Percentiles rank a stretch among this genome's conserved stretches.
Conservation (phyloP, 495 filamentous ascomycete species). For the Gamarada debralockiae region DNA sequence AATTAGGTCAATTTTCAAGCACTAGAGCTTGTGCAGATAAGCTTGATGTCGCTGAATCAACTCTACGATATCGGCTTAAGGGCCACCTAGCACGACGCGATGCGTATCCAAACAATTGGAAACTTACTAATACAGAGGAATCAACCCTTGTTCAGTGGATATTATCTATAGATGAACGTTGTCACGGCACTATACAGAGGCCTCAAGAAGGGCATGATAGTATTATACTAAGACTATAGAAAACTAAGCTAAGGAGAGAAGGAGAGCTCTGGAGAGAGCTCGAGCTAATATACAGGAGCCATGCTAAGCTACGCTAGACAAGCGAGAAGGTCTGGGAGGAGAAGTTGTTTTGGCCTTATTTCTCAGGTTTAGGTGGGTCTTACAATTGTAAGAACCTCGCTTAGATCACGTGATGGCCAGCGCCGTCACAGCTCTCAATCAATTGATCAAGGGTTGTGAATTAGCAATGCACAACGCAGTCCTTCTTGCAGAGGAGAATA, state of each 20-base stretch:
- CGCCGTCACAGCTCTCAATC: background rate
- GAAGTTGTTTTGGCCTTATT: no score
- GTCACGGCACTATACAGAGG: background rate
- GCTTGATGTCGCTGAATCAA: conserved; percentile 3
- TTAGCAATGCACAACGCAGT: background rate
- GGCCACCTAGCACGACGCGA: background rate
- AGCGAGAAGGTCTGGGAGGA: no score
- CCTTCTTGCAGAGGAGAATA: background rate
- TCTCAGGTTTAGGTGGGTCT: no score
- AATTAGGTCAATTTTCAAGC: conserved; percentile 4
- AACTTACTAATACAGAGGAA: conserved; percentile 12
- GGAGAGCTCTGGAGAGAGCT: no score
- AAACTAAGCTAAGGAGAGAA: no score
- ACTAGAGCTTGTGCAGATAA: background rate
- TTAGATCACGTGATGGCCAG: no score
- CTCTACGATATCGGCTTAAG: background rate
- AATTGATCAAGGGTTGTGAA: background rate
- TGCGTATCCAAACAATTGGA: background rate
- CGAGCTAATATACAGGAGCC: no score
- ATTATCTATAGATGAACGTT: conserved; percentile 15
- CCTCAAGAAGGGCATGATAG: no score
- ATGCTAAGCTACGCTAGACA: no score
- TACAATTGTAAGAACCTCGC: no score
- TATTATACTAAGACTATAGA: no score
- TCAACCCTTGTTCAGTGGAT: conserved; percentile 12